Conservation (phyloP, 2,329 filamentous ascomycete genomes). For the Pseudophaeomoniella oleicola region DNA sequence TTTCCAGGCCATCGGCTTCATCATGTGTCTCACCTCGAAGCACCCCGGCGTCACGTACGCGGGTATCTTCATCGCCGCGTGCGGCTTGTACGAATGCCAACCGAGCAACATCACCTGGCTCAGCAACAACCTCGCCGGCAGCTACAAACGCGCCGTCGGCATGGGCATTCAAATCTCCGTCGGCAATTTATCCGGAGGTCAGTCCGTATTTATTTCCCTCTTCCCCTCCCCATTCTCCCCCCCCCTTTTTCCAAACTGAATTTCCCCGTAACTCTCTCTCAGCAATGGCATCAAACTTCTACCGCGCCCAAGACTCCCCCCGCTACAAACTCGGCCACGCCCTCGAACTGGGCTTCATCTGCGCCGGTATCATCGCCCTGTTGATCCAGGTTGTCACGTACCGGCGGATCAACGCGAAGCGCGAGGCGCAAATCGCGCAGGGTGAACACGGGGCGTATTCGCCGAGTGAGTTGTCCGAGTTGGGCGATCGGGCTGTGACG, state of each 20-base stretch:
- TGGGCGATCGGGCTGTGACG: not conserved
- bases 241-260: not conserved
- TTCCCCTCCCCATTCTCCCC: not conserved
- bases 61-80: slow-evolving; percentile 31
- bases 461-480: not conserved
- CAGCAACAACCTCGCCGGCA: slow-evolving; percentile 42
- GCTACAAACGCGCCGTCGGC: slow-evolving; percentile 41
- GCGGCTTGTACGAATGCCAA: slow-evolving; percentile 32
- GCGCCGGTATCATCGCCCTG: not conserved
- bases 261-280: slow-evolving; percentile 3
- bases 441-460: too few species aligned
- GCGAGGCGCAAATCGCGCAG: too few species aligned
- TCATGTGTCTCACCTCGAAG: slow-evolving; percentile 29
- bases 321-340: slow-evolving; percentile 36
- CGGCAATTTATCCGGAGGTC: slow-evolving; percentile 31
- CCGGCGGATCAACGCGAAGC: not conserved
- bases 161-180: slow-evolving; percentile 52
- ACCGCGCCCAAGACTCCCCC: slow-evolving; percentile 36
- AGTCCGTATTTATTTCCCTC: slow-evolving; percentile 5
- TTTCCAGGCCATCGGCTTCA: slow-evolving; percentile 42
- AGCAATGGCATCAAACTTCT: slow-evolving; percentile 61
- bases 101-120: slow-evolving; percentile 40
- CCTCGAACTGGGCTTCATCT: slow-evolving; percentile 30
- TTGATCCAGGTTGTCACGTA: not conserved
- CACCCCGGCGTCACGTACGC: slow-evolving; percentile 29